A percentile compares a stretch with the other conserved stretches of the same genome.
phyloP scores from a whole-genome alignment of 257 asterid species.

The Salvia hispanica region DNA sequence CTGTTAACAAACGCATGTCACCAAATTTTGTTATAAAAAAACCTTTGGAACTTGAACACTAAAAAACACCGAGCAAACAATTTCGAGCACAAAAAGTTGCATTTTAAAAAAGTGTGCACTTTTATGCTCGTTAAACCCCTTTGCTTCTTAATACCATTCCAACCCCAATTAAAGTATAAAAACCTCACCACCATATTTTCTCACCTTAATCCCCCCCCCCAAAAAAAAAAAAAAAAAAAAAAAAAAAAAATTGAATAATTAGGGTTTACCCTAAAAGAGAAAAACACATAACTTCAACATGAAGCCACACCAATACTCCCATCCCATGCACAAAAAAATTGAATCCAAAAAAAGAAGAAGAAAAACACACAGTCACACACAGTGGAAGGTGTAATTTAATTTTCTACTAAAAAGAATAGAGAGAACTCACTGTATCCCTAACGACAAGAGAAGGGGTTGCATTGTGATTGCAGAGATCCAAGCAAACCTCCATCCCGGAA shows the following conservation, averaged over 20 bases:
- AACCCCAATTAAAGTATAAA: conserved; percentile 9
- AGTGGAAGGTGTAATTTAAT: too few species aligned
- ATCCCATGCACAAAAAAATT: background rate
- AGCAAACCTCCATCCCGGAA: conserved; percentile 93
- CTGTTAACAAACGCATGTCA: too few species aligned
- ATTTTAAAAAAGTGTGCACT: too few species aligned
- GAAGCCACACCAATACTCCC: too few species aligned
- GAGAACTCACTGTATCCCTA: conserved; percentile 65
- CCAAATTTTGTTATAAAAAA: conserved; percentile 8
- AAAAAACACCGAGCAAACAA: too few species aligned
- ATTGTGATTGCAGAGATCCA: conserved; percentile 77
- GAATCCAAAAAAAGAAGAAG: background rate
- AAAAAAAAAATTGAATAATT: background rate
- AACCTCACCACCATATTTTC: background rate
- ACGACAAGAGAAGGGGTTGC: conserved; percentile 72
- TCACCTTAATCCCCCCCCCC: background rate
- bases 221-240: background rate
- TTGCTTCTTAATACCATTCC: conserved; percentile 15
- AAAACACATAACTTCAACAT: background rate
- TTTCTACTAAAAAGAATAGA: background rate
- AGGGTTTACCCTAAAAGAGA: conserved; percentile 28
- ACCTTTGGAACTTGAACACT: conserved; percentile 40
- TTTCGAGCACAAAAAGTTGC: too few species aligned
- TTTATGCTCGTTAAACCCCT: background rate
- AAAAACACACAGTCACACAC: background rate